Evolutionary conservation across 2,329 filamentous ascomycete species (phyloP).

Genomic region (Ambrosiella beaveri): DNA sequence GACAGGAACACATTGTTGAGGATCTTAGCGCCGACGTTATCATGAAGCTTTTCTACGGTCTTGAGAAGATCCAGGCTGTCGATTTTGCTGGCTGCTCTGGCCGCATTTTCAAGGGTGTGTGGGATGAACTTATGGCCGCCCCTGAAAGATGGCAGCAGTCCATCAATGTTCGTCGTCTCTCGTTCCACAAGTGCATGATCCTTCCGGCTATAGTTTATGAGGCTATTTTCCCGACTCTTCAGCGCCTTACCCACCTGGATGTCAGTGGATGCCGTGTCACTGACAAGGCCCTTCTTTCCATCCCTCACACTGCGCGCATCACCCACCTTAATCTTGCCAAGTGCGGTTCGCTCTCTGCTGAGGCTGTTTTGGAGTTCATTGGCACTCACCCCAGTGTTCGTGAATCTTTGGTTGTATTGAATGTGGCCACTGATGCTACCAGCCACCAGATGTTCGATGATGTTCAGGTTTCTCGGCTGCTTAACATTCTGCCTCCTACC

Average conservation of each 20-base stretch:
- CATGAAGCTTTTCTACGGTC: slow-evolving; percentile 49
- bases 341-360: slow-evolving; percentile 51
- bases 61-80: slow-evolving; percentile 47
- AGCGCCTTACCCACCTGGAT: slow-evolving; percentile 57
- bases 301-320: slow-evolving; percentile 53
- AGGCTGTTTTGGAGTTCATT: slow-evolving; percentile 52
- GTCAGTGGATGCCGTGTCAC: slow-evolving; percentile 64
- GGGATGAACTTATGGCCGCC: slow-evolving; percentile 36
- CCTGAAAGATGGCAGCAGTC: slow-evolving; percentile 21
- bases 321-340: slow-evolving; percentile 66
- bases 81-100: slow-evolving; percentile 68
- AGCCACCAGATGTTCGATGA: slow-evolving; percentile 54
- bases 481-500: slow-evolving; percentile 47
- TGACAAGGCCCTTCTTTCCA: slow-evolving; percentile 49
- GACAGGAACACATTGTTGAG: slow-evolving; percentile 65
- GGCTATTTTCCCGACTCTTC: slow-evolving; percentile 51
- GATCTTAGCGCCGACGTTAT: slow-evolving; percentile 54
- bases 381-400: slow-evolving; percentile 51
- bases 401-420: slow-evolving; percentile 49
- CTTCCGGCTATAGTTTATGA: slow-evolving; percentile 52
- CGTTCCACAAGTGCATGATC: slow-evolving; percentile 62
- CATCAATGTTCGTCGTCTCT: slow-evolving; percentile 43
- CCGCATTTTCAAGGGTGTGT: slow-evolving; percentile 45
- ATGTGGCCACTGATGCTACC: slow-evolving; percentile 53
- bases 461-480: slow-evolving; percentile 45